Evolutionary conservation across 108 stramenopile genomes (phyloP), one percentile per base, ranked within the genome.

Genomic region (Chaetoceros tenuissimus): DNA sequence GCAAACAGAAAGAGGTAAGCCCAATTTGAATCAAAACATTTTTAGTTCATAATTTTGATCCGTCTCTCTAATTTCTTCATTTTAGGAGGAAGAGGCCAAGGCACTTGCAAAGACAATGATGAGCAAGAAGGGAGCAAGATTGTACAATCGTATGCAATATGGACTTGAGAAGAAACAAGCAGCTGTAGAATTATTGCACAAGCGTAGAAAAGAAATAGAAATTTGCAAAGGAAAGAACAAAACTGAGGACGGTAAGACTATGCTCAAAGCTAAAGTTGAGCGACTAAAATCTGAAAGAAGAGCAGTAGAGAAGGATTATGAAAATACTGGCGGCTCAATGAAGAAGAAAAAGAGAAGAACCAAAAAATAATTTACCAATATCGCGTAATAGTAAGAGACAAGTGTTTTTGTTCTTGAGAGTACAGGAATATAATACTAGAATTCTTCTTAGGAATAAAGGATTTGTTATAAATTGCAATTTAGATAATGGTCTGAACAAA

Each of bases 61-160:
- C n/a, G n/a, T n/a, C n/a, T n/a, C n/a, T n/a, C n/a, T n/a, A n/a
- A n/a, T n/a, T n/a, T n/a, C n/a, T n/a, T n/a, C n/a, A n/a, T n/a
- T n/a, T 31, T 44, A 77, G 71, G 90, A 92, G 28, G 73, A 88
- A 22, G 95, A 96, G 60, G 82, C 87, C 25, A 73, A 87, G n/a
- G 78, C 75, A 8, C 72, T 94, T 28, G 87, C 92, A 13, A 91
- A 94, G 61, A 76, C 78, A 29, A 91, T 97, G 80, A 97, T 97
- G 96, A 81, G 79, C 51, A 85, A 90, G 44, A 97, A 97, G 67
- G 92, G 93, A 31, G 61, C 82, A n/a, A 74, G 87, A 46, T 70
- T 97, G 48, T 97, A 97, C 52, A 75, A 74, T 31, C 73, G 85
- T 55, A 97, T 97, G 96, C 94, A 97, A 58, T 86, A 92, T 67